phyloP scores from a whole-genome alignment of 169 alveolate species.

The Plasmodium inui region DNA sequence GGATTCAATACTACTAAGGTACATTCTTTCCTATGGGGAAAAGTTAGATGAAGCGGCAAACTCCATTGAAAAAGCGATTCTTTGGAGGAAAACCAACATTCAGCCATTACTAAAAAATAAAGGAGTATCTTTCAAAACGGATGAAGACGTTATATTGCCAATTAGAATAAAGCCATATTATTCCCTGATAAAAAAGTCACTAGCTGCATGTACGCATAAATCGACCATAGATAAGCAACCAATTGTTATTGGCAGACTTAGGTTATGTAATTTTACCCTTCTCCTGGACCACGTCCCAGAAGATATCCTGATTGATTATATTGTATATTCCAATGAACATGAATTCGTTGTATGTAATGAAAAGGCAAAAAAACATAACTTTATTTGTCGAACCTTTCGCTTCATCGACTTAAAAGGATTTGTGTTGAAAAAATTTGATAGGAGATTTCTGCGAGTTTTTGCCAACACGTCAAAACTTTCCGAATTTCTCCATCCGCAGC shows the following conservation, averaged over 20 bases:
- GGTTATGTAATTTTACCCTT: constrained; percentile 66
- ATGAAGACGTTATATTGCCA: constrained; percentile 23
- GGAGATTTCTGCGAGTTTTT: constrained; percentile 47
- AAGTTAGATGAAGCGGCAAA: constrained; percentile 54
- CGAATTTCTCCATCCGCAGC: constrained; percentile 58
- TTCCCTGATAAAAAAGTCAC: constrained; percentile 47
- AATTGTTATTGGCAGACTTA: constrained; percentile 56
- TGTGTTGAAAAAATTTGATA: constrained; percentile 51
- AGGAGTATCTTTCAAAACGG: neutral
- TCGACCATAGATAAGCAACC: constrained; percentile 61
- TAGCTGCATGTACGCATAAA: constrained; percentile 67
- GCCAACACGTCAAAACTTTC: constrained; percentile 61
- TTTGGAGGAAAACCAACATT: constrained; percentile 39
- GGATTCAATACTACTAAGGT: constrained; percentile 44
- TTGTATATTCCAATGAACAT: constrained; percentile 61
- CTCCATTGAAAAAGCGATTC: constrained; percentile 42
- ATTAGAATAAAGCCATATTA: constrained; percentile 61
- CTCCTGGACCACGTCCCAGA: constrained; percentile 65
- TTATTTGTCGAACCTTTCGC: constrained; percentile 40
- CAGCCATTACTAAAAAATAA: constrained; percentile 52
- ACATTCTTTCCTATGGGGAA: constrained; percentile 61
- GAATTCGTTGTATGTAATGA: constrained; percentile 52
- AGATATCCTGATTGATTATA: constrained; percentile 51
- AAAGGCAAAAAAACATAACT: constrained; percentile 16
- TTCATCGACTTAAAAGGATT: constrained; percentile 69